Conservation (phyloP, 1,139 yeast genomes). For the Yarrowia galli region DNA sequence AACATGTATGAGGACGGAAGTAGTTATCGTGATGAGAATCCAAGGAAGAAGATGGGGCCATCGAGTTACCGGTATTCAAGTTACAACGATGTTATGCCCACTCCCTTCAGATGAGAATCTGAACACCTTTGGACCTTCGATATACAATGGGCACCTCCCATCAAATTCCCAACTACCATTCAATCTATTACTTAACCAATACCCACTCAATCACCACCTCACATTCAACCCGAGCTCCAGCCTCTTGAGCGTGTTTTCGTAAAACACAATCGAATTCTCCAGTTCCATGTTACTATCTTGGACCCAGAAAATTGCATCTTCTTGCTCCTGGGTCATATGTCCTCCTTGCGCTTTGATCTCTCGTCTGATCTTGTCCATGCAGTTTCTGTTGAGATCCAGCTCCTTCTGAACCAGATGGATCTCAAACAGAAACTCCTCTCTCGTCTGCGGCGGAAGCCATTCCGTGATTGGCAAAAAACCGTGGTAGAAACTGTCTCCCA, state of each 20-base stretch:
- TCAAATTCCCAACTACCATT: too few relatives aligned
- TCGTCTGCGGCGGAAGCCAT: not conserved
- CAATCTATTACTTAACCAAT: too few relatives aligned
- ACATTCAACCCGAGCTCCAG: not conserved
- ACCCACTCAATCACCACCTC: too few relatives aligned
- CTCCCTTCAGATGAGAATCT: too few relatives aligned
- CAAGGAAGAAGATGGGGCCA: too few relatives aligned
- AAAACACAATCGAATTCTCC: not conserved
- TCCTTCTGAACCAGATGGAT: not conserved
- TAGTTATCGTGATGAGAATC: too few relatives aligned
- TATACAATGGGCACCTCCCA: too few relatives aligned
- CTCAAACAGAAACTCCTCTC: not conserved
- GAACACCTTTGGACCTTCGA: too few relatives aligned
- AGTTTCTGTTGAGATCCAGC: not conserved
- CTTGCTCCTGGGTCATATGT: not conserved
- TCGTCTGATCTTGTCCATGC: not conserved
- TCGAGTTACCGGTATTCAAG: too few relatives aligned
- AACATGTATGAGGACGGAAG: too few relatives aligned
- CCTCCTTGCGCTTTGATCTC: not conserved
- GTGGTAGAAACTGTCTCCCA: conserved; percentile 1
- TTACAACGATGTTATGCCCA: too few relatives aligned
- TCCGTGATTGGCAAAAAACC: not conserved
- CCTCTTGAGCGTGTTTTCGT: not conserved
- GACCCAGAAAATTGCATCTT: not conserved
- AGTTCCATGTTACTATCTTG: not conserved